Evolutionary conservation across 1,284 basidiomycete species (phyloP).

Genomic region (Boletus albobrunnescens): DNA sequence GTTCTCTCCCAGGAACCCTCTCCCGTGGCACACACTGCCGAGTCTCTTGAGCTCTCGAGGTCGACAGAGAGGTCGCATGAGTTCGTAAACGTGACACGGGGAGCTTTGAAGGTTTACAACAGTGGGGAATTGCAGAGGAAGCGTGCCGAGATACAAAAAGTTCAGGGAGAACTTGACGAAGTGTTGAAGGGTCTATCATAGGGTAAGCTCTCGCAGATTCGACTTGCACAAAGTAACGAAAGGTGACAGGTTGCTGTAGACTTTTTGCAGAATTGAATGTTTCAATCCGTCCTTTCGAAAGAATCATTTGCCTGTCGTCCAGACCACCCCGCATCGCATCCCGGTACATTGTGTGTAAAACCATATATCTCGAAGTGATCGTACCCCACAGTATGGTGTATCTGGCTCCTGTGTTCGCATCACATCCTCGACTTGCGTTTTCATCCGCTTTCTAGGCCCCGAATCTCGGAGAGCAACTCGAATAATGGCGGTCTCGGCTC

Average conservation of each 20-base stretch:
- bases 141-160: conserved; percentile 44
- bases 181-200: conserved; percentile 30
- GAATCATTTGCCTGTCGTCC: not conserved
- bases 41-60: conserved; percentile 29
- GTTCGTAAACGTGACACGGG: conserved; percentile 47
- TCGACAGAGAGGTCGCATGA: conserved; percentile 52
- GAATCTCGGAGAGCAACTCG: not conserved
- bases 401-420: not conserved
- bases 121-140: conserved; percentile 47
- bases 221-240: not conserved
- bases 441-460: not conserved
- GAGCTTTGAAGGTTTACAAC: conserved; percentile 52
- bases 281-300: too few relatives aligned
- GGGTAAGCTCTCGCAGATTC: conserved; percentile 11
- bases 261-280: not conserved
- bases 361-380: not conserved
- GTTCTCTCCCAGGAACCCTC: conserved; percentile 33
- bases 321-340: not conserved
- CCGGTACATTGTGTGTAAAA: not conserved
- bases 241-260: conserved; percentile 1
- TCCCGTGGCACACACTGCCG: conserved; percentile 7
- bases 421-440: not conserved
- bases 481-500: not conserved
- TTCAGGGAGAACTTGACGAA: conserved; percentile 42
- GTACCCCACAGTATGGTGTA: not conserved